A percentile compares a stretch with the other conserved stretches of the same genome.
These are phyloP conservation scores for Artemisia tridentata DNA, from an alignment of 129 eudicot genomes.

Conservation along the genomic window DNA sequence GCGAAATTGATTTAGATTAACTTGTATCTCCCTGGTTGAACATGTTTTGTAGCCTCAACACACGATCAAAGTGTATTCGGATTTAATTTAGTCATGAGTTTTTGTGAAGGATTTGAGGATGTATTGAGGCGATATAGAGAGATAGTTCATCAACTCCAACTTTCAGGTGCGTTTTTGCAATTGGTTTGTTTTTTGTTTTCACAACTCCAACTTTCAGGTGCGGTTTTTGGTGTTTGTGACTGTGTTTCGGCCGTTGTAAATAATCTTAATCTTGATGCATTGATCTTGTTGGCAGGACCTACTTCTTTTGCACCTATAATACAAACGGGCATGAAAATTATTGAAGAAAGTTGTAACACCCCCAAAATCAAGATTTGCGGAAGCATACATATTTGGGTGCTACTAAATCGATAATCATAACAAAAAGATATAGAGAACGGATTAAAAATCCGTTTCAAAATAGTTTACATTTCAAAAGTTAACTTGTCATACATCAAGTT, in stretches of 20 bases:
- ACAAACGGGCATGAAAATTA: conserved; percentile 58
- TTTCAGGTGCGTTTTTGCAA: conserved; percentile 37
- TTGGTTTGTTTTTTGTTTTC: conserved; percentile 18
- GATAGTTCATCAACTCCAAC: conserved; percentile 52
- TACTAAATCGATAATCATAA: too few species aligned
- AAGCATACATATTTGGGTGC: too few species aligned
- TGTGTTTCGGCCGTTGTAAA: background rate
- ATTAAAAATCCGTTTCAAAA: too few species aligned
- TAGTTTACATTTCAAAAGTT: too few species aligned
- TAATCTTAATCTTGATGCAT: background rate
- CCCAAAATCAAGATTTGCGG: too few species aligned
- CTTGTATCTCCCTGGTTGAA: background rate
- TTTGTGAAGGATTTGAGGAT: conserved; percentile 59
- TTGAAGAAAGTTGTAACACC: conserved; percentile 68
- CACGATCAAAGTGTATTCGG: conserved; percentile 67
- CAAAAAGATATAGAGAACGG: too few species aligned
- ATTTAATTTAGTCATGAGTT: conserved; percentile 41
- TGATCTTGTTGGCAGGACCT: conserved; percentile 37
- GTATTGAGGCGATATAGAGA: conserved; percentile 54
- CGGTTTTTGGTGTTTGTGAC: background rate
- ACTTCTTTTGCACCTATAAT: conserved; percentile 73
- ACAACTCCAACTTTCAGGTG: conserved; percentile 54
- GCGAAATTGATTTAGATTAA: background rate
- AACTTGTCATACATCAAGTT: too few species aligned
- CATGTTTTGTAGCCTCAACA: conserved; percentile 45